Evolutionary conservation across 345 rosid genomes (phyloP), one percentile per base, ranked within the genome.

Genomic region (Citrus medica): DNA sequence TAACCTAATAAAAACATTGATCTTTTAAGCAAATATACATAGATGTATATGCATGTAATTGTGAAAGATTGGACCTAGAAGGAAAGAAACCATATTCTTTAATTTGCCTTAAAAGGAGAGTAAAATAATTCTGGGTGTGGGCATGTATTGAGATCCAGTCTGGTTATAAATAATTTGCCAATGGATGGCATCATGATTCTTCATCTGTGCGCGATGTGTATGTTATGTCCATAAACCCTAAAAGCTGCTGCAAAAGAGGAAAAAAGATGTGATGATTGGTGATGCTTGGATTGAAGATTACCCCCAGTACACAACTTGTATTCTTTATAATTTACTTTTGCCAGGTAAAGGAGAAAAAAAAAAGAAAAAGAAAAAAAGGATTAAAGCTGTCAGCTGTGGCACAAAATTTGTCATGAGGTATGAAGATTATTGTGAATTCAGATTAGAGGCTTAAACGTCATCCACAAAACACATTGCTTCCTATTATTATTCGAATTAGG

Each of bases 141-240:
- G 82, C 78, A 77, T 35, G 66, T 69, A 14, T 64, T 64, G 38
- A 79, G 71, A 72, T 71, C 73, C 81, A 73, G 72, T 33, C 74
- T 76, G 75, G 82, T 38, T 65, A 16, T 77, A 78, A 77, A 83
- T 80, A 83, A 85, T 82, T 69, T 60, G 81, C 53, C 65, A 79
- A 79, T 82, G 90, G 87, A 84, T 79, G 84, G 87, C 79, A 91
- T 88, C 79, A 89, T 86, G 68, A 71, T 88, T 80, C 78, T 22
- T 78, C 74, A 82, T 84, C 46, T 28, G 81, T 90, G 88, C 81
- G 83, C 82, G 90, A 80, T 84, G 79, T 89, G 89, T 81, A 84
- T 84, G 92, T 80, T 83, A 85, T 85, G 81, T 87, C 88, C 77
- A 83, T 76, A 85, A 76, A 88, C 86, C 76, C 84, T 78, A 84